These are phyloP conservation scores for Trichoderma reesei DNA, from an alignment of 495 filamentous ascomycete genomes.

Conservation along the genomic window DNA sequence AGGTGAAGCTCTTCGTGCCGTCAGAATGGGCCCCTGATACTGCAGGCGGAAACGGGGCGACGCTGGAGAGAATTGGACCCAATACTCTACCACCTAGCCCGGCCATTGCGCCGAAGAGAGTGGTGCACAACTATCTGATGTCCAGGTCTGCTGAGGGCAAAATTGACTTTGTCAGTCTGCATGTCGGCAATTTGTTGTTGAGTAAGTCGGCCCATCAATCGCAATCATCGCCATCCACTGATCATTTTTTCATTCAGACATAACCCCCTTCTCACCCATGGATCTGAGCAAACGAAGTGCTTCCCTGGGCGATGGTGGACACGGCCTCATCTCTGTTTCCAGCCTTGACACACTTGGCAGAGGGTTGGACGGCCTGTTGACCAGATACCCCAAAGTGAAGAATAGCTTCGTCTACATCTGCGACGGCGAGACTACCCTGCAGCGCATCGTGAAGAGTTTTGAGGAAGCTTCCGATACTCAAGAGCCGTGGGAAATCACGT, in stretches of 20 bases:
- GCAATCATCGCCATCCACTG: neutral
- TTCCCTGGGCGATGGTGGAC: neutral
- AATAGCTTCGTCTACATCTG: slow-evolving; percentile 5
- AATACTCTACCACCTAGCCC: neutral
- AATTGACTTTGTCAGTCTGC: neutral
- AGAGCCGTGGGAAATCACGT: neutral
- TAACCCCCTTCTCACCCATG: neutral
- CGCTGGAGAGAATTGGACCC: neutral
- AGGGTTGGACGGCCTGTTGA: neutral
- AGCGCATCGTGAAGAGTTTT: neutral
- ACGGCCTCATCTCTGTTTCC: neutral
- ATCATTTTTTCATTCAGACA: neutral
- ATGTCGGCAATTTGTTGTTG: neutral
- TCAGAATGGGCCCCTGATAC: slow-evolving; percentile 4
- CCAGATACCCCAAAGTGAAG: neutral
- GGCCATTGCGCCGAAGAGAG: neutral
- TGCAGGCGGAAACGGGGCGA: neutral
- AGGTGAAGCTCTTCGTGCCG: neutral
- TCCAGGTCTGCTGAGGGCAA: neutral
- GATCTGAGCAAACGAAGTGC: neutral
- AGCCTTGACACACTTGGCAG: neutral
- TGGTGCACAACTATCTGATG: neutral
- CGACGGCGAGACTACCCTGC: neutral
- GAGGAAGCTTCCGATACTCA: neutral
- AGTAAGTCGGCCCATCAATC: neutral